A percentile compares a stretch with the other conserved stretches of the same genome.
Conservation (phyloP, 768 basidiomycete genomes). For the Glaciozyma antarctica region DNA sequence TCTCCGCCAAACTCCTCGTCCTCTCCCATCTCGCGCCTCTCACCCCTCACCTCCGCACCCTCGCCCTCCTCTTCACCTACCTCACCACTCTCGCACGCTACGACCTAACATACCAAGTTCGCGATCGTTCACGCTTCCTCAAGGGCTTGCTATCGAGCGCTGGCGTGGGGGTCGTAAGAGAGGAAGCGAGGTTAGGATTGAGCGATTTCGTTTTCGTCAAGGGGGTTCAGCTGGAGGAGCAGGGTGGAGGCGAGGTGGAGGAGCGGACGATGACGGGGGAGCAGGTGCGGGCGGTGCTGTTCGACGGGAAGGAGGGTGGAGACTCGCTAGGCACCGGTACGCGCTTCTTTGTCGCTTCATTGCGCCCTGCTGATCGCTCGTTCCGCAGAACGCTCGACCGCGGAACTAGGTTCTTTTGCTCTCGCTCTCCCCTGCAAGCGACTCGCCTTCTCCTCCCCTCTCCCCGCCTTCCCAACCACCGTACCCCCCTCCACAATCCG, state of each 20-base stretch:
- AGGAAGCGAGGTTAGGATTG: constrained; percentile 9
- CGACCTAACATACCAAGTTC: constrained; percentile 77
- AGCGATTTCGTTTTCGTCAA: constrained; percentile 23
- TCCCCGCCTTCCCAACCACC: constrained; percentile 17
- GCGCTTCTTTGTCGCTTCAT: neutral
- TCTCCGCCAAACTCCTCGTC: constrained; percentile 75
- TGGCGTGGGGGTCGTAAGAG: constrained; percentile 19
- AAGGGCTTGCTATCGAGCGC: constrained; percentile 57
- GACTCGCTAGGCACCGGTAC: neutral
- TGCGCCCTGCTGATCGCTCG: neutral
- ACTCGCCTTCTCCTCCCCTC: neutral
- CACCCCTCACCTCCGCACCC: constrained; percentile 39
- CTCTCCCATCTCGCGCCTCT: constrained; percentile 49
- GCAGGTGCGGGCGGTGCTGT: constrained; percentile 20
- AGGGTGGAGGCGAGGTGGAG: constrained; percentile 1
- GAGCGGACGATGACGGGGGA: constrained; percentile 14
- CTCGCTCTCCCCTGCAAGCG: constrained; percentile 16
- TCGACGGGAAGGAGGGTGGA: constrained; percentile 16
- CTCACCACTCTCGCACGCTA: constrained; percentile 77
- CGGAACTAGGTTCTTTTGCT: constrained; percentile 15
- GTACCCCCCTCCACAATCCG: constrained; percentile 27
- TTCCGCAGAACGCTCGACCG: neutral
- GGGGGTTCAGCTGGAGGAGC: constrained; percentile 16
- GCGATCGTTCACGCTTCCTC: constrained; percentile 79
- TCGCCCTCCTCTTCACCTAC: constrained; percentile 53